A percentile compares a stretch with the other conserved stretches of the same genome.
phyloP scores from a whole-genome alignment of 176 grass and related monocot genomes.

The Oryza coarctata region DNA sequence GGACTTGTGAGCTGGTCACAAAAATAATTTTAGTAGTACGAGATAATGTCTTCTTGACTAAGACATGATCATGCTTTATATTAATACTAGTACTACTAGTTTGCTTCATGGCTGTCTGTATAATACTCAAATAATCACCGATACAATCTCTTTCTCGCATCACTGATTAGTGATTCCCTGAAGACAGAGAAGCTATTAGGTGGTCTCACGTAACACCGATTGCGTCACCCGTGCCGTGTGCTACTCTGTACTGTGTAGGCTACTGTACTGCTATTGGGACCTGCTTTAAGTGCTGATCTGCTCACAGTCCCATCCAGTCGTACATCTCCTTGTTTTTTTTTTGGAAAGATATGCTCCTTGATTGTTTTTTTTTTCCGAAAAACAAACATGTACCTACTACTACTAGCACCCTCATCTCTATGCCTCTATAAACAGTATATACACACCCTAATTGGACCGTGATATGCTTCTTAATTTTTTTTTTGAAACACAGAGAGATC shows the following conservation, averaged over 20 bases:
- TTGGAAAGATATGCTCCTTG: no score
- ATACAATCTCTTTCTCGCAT: not conserved
- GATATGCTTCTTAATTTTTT: no score
- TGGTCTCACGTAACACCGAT: not conserved
- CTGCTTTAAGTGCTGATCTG: not conserved
- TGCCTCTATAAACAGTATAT: no score
- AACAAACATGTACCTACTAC: no score
- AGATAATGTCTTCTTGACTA: not conserved
- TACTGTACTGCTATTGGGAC: not conserved
- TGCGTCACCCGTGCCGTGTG: not conserved
- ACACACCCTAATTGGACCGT: no score
- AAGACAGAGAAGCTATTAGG: not conserved
- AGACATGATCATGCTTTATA: not conserved
- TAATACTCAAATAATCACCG: not conserved
- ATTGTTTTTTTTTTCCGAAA: no score
- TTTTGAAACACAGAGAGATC: no score
- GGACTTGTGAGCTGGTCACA: not conserved
- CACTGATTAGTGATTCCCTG: not conserved
- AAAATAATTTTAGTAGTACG: not conserved
- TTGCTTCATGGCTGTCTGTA: not conserved
- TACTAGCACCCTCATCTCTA: no score
- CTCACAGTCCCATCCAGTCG: no score
- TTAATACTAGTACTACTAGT: not conserved
- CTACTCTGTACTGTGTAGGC: no score
- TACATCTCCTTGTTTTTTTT: no score